Evolutionary conservation across 441 rosid genomes (phyloP), one percentile per base, ranked within the genome.

Genomic region (Gossypium trilobum): DNA sequence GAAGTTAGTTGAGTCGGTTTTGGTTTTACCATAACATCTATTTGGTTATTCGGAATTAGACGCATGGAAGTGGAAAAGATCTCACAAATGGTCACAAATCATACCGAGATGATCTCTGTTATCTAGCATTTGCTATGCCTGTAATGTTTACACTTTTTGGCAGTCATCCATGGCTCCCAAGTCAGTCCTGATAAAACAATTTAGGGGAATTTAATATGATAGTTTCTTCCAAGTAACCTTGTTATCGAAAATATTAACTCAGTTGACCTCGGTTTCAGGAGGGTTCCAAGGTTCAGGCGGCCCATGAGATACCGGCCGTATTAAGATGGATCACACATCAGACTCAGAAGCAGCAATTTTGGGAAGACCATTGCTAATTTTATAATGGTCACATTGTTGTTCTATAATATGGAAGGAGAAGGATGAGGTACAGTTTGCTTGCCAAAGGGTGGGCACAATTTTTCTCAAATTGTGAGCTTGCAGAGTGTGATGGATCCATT

Each of bases 241-340:
- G 9, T 39, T 19, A 63, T 42, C 2, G 0, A 20, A 19, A 20
- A 6, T 20, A 64, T 44, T 50, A 59, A 42, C 29, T 19, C 54
- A 7, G 13, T 67, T 46, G 19, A 52, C 46, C 70, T 77, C 42
- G 59, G 75, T 66, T 77, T 78, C 87, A 88, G 92, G 80, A 86
- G 95, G 85, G 81, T 87, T 66, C 91, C 95, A 1, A 86, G 95
- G 85, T 89, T 84, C 82, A 83, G 92, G 80, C 83, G 89, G 73
- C 82, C 92, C 0, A 81, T 82, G 88, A 83, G 95, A 58, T 89
- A 85, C 73, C 83, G 92, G 79, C 95, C 92, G 1, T 87, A 89
- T 80, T 89, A 82, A 82, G 67, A 51, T 19, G 44, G 69, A n/a
- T 63, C 52, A 27, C 27, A 17, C 3, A 0, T 29, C 31, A 29